These are phyloP conservation scores for Leccinum aurantiacum DNA, from an alignment of 768 basidiomycete genomes.

Conservation along the genomic window DNA sequence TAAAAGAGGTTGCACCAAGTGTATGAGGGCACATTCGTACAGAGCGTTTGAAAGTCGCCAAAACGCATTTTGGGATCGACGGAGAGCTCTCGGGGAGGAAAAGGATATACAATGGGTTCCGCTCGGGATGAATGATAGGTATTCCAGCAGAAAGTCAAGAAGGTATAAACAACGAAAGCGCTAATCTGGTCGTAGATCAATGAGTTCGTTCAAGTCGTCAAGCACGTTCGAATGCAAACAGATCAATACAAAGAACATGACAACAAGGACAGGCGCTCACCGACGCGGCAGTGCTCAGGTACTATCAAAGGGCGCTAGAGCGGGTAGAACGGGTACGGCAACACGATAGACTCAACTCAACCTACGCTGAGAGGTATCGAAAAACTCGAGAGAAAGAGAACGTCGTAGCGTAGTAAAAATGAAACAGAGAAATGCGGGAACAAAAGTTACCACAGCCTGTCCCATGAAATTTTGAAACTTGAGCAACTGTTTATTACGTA, in stretches of 20 bases:
- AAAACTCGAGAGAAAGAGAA: not conserved
- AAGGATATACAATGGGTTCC: constrained; percentile 3
- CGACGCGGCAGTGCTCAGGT: not conserved
- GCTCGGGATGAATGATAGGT: constrained; percentile 10
- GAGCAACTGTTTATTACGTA: constrained; percentile 12
- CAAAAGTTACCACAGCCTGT: not conserved
- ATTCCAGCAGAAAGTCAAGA: constrained; percentile 14
- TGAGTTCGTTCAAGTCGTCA: constrained; percentile 27
- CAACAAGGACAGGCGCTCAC: constrained; percentile 23
- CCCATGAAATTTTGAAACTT: not conserved
- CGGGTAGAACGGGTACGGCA: not conserved
- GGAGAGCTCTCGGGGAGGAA: not conserved
- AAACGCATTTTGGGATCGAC: constrained; percentile 48
- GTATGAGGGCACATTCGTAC: constrained; percentile 71
- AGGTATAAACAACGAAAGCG: constrained; percentile 20
- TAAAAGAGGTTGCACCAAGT: constrained; percentile 96
- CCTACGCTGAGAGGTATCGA: not conserved
- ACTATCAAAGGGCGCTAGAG: not conserved
- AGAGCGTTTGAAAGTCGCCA: constrained; percentile 71
- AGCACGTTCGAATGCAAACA: constrained; percentile 31
- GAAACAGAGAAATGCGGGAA: not conserved
- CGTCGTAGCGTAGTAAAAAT: not conserved
- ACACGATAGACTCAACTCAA: not conserved
- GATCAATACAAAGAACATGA: constrained; percentile 32
- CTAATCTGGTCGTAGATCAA: constrained; percentile 20